Evolutionary conservation across 208 protist species (phyloP).

Genomic region (Crithidia brevicula): DNA sequence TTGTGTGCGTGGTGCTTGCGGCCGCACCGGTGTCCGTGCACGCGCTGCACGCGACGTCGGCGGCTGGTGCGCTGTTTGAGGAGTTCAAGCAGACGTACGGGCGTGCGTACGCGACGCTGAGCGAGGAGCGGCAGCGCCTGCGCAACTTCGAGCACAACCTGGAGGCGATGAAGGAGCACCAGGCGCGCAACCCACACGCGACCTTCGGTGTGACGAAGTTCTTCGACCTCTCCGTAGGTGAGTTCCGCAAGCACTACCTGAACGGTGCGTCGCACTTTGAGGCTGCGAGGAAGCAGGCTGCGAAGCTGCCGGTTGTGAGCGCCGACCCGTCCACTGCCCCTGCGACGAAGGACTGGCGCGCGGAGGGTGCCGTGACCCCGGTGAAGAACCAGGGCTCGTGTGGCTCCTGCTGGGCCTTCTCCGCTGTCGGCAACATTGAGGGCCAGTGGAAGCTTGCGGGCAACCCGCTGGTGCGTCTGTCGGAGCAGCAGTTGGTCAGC

Average conservation of each 20-base stretch:
- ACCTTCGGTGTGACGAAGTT: slow-evolving; percentile 61
- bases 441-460: slow-evolving; percentile 63
- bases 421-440: slow-evolving; percentile 73
- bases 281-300: slow-evolving; percentile 16
- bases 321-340: background rate
- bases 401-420: slow-evolving; percentile 97
- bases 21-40: slow-evolving; percentile 10
- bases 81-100: slow-evolving; percentile 50
- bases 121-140: slow-evolving; percentile 43
- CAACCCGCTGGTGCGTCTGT: slow-evolving; percentile 69
- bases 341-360: slow-evolving; percentile 73
- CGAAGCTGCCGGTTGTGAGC: slow-evolving; percentile 4
- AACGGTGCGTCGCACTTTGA: slow-evolving; percentile 44
- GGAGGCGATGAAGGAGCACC: slow-evolving; percentile 26
- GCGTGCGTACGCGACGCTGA: slow-evolving; percentile 35
- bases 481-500: slow-evolving; percentile 95
- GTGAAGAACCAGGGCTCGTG: slow-evolving; percentile 96
- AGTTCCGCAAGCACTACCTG: slow-evolving; percentile 52
- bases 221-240: slow-evolving; percentile 62
- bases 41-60: slow-evolving; percentile 19
- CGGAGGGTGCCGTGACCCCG: slow-evolving; percentile 82
- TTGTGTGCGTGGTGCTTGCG: slow-evolving; percentile 30
- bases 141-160: slow-evolving; percentile 51
- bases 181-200: slow-evolving; percentile 57
- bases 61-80: slow-evolving; percentile 34